These are phyloP conservation scores for Antarctomyces pellizariae DNA, from an alignment of 495 filamentous ascomycete species.

Conservation along the genomic window DNA sequence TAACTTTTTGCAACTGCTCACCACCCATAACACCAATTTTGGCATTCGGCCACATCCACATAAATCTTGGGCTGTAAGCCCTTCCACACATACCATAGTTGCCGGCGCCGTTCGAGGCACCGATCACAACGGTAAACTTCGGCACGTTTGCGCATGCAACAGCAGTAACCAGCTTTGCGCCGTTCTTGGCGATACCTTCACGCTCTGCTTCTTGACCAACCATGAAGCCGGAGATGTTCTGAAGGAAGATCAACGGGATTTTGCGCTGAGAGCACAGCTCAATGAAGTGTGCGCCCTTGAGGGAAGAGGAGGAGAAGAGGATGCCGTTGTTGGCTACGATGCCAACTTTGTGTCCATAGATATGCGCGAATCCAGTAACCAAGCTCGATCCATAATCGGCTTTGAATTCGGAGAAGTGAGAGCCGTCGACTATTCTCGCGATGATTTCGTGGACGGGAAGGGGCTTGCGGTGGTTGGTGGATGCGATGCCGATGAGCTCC, in stretches of 20 bases:
- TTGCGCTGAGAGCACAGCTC: slow-evolving; percentile 83
- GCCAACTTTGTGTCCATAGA: slow-evolving; percentile 78
- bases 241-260: slow-evolving; percentile 78
- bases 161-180: slow-evolving; percentile 88
- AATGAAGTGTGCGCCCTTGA: slow-evolving; percentile 96
- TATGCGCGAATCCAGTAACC: slow-evolving; percentile 78
- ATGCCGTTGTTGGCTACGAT: slow-evolving; percentile 96
- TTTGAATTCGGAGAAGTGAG: slow-evolving; percentile 85
- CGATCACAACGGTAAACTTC: slow-evolving; percentile 91
- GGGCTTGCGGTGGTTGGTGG: slow-evolving; percentile 64
- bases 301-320: slow-evolving; percentile 70
- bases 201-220: slow-evolving; percentile 81
- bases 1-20: slow-evolving; percentile 78
- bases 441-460: slow-evolving; percentile 81
- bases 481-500: slow-evolving; percentile 72
- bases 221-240: slow-evolving; percentile 98
- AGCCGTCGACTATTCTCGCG: slow-evolving; percentile 80
- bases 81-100: slow-evolving; percentile 68
- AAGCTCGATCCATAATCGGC: slow-evolving; percentile 74
- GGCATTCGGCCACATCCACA: slow-evolving; percentile 97
- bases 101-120: slow-evolving; percentile 61
- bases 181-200: slow-evolving; percentile 93
- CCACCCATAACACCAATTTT: slow-evolving; percentile 90
- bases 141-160: slow-evolving; percentile 89
- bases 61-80: slow-evolving; percentile 69